A percentile compares a stretch with the other conserved stretches of the same genome.
Conservation (phyloP, 257 asterid species). For the Cordia subcordata region DNA sequence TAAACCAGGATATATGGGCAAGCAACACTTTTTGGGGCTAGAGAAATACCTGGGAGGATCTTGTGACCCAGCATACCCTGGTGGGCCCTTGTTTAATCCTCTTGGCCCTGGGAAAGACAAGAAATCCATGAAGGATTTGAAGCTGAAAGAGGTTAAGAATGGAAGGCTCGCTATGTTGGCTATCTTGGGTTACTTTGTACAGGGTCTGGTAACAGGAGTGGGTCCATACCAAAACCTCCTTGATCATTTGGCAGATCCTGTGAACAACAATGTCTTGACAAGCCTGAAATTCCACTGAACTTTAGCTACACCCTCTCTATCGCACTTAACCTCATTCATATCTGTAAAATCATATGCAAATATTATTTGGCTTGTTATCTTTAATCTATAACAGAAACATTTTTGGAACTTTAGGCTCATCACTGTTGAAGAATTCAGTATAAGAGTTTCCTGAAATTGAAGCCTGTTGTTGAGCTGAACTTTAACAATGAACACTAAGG, state of each 20-base stretch:
- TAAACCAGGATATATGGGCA: slow-evolving; percentile 89
- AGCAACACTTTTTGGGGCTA: slow-evolving; percentile 76
- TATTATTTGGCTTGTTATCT: slow-evolving; percentile 14
- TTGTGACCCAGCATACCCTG: slow-evolving; percentile 75
- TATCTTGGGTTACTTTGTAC: slow-evolving; percentile 76
- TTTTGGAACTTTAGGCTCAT: slow-evolving; percentile 7
- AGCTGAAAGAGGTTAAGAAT: slow-evolving; percentile 86
- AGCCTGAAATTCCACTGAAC: slow-evolving; percentile 79
- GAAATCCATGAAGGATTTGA: slow-evolving; percentile 71
- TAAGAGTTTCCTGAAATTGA: slow-evolving; percentile 4
- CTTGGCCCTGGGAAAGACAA: slow-evolving; percentile 72
- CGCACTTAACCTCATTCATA: neutral
- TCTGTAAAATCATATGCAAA: slow-evolving; percentile 33
- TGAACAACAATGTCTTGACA: slow-evolving; percentile 81
- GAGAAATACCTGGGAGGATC: slow-evolving; percentile 74
- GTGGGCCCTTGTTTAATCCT: slow-evolving; percentile 84
- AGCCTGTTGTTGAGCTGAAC: neutral
- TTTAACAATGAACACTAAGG: too few species aligned
- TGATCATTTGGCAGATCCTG: slow-evolving; percentile 89
- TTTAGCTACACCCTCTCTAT: neutral
- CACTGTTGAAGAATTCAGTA: slow-evolving; percentile 8
- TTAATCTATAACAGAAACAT: slow-evolving; percentile 14
- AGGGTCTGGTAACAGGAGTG: slow-evolving; percentile 71
- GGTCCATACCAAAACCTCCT: slow-evolving; percentile 87
- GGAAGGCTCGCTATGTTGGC: slow-evolving; percentile 97